These are phyloP conservation scores for Nidula microcarpa DNA, from an alignment of 768 basidiomycete species.

Conservation along the genomic window DNA sequence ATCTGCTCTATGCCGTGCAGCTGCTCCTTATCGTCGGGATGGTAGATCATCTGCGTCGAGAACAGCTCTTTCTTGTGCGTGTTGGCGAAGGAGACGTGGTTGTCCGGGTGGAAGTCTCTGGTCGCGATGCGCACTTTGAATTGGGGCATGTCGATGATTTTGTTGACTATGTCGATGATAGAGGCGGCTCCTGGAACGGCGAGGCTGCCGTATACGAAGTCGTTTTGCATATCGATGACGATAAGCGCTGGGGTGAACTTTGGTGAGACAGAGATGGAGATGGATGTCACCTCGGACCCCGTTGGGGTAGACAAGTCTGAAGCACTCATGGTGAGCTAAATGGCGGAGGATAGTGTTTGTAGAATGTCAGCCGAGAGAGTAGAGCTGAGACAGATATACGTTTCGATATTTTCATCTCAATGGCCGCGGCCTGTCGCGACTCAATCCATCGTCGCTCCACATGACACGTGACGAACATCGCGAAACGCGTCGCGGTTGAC, in stretches of 20 bases:
- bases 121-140: slow-evolving; percentile 52
- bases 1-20: slow-evolving; percentile 41
- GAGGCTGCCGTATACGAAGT: slow-evolving; percentile 75
- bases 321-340: neutral
- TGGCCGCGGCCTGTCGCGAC: too few species aligned
- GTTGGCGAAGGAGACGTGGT: slow-evolving; percentile 70
- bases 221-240: slow-evolving; percentile 80
- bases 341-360: too few species aligned
- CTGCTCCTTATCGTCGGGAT: slow-evolving; percentile 30
- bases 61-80: slow-evolving; percentile 36
- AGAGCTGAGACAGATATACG: too few species aligned
- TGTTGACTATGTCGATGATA: slow-evolving; percentile 54
- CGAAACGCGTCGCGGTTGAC: too few species aligned
- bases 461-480: too few species aligned
- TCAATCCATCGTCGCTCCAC: too few species aligned
- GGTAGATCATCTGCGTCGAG: slow-evolving; percentile 36
- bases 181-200: slow-evolving; percentile 60
- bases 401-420: too few species aligned
- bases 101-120: slow-evolving; percentile 53
- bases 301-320: neutral
- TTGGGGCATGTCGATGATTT: slow-evolving; percentile 49
- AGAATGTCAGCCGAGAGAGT: too few species aligned
- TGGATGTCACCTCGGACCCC: neutral
- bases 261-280: neutral
- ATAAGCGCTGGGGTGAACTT: slow-evolving; percentile 51